These are phyloP conservation scores for Zygoascus ofunaensis DNA, from an alignment of 805 yeast species.

Conservation along the genomic window DNA sequence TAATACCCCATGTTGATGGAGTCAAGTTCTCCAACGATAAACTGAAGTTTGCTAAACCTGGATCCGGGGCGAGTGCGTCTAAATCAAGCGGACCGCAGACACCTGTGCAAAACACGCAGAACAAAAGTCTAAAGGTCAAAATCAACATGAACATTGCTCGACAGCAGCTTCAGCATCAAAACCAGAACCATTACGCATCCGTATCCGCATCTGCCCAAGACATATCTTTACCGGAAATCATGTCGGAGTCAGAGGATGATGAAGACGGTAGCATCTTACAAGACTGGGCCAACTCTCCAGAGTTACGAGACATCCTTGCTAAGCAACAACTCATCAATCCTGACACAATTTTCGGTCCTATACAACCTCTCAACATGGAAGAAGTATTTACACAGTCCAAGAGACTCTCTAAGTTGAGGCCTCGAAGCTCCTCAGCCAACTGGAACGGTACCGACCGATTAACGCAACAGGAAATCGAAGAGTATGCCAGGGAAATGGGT, in stretches of 20 bases:
- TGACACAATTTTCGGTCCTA: slow-evolving; percentile 61
- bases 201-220: slow-evolving; percentile 1
- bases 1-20: slow-evolving; percentile 24
- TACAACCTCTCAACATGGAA: slow-evolving; percentile 58
- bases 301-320: slow-evolving; percentile 37
- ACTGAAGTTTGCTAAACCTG: slow-evolving; percentile 20
- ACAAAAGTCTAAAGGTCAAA: not conserved
- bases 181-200: not conserved
- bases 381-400: slow-evolving; percentile 49
- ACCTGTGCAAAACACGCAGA: not conserved
- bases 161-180: not conserved
- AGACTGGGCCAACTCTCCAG: slow-evolving; percentile 58
- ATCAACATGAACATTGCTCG: not conserved
- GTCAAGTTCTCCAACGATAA: slow-evolving; percentile 29
- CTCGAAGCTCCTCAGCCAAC: slow-evolving; percentile 45
- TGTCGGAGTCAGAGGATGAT: slow-evolving; percentile 42
- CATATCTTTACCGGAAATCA: slow-evolving; percentile 24
- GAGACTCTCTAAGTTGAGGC: slow-evolving; percentile 40
- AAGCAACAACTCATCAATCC: slow-evolving; percentile 53
- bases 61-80: not conserved
- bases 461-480: slow-evolving; percentile 39
- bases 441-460: slow-evolving; percentile 40
- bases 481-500: slow-evolving; percentile 42
- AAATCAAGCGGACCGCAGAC: not conserved
- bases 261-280: slow-evolving; percentile 40